Evolutionary conservation across 2,329 filamentous ascomycete species (phyloP), one percentile per base, ranked within the genome.

Genomic region (Penicillium sp.): DNA sequence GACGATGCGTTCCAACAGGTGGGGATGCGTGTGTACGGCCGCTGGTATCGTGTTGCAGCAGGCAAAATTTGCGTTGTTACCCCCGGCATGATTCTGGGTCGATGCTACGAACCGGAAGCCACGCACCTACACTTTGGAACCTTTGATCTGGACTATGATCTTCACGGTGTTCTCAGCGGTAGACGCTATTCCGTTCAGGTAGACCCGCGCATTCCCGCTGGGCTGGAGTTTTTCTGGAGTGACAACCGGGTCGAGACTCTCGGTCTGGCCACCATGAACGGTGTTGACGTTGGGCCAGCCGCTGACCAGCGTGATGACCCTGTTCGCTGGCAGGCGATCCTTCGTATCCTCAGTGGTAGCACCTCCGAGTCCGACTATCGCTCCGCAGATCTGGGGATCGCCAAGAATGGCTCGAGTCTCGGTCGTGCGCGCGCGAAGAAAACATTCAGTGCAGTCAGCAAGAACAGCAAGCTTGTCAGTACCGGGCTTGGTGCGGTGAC

Each of bases 191-290:
- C 76, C 1, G 57, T 62, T 0, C 52, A 66, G 9, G 65, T 71
- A 12, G 77, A 83, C 48, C 51, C 66, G 1, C 76, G 79, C 3
- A 78, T 82, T 27, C 58, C 65, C 0, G 44, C 57, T 1, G 71
- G 66, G 11, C 70, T 73, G 26, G 63, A 66, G 0, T 83, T 79
- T 79, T 80, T 76, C 60, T 81, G 77, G 75, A 78, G 73, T 0
- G 79, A 83, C 45, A 70, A 70, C 24, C 72, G 81, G 1, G 74
- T 75, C 0, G 75, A 82, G 41, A 76, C 78, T 0, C 70, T 84
- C 0, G 77, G 77, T 27, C 57, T 84, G 5, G 73, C 75, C 27
- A 74, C 74, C 3, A 62, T 82, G 34, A 82, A 82, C 50, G 76
- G 76, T 1, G 57, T 74, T 1, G 76, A 78, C 28, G 73, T 79